These are phyloP conservation scores for Blastosporella zonata DNA, from an alignment of 1,284 basidiomycete species.

Conservation along the genomic window DNA sequence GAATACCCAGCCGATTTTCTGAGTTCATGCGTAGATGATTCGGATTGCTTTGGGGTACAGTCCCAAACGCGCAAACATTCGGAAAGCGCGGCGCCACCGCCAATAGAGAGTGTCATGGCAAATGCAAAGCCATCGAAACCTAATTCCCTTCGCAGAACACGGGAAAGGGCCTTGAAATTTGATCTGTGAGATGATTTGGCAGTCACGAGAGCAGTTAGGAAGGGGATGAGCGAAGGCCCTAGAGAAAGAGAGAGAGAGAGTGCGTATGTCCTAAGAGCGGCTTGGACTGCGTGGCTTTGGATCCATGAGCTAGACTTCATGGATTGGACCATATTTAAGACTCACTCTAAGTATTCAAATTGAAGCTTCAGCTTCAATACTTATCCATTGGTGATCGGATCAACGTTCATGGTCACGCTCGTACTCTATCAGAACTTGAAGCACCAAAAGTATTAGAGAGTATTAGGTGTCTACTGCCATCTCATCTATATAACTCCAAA, in stretches of 20 bases:
- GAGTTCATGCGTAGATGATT: not conserved
- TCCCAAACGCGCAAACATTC: slow-evolving; percentile 41
- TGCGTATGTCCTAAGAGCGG: slow-evolving; percentile 63
- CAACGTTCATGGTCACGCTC: not conserved
- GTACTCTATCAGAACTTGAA: not conserved
- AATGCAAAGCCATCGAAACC: slow-evolving; percentile 63
- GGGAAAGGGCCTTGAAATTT: slow-evolving; percentile 31
- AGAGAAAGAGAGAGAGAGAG: slow-evolving; percentile 66
- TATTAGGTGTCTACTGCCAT: slow-evolving; percentile 13
- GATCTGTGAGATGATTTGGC: slow-evolving; percentile 21
- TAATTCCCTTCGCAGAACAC: slow-evolving; percentile 52
- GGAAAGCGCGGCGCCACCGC: slow-evolving; percentile 55
- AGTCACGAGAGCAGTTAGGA: slow-evolving; percentile 36
- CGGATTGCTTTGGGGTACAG: not conserved
- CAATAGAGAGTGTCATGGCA: slow-evolving; percentile 59
- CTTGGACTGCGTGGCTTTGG: slow-evolving; percentile 49
- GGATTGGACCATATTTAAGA: not conserved
- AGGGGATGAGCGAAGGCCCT: slow-evolving; percentile 57
- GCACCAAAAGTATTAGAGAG: not conserved
- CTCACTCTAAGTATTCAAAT: too few relatives aligned
- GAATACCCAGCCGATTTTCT: slow-evolving; percentile 18
- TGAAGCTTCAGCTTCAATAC: too few relatives aligned
- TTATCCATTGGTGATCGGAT: too few relatives aligned
- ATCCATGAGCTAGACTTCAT: slow-evolving; percentile 17
- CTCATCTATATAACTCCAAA: slow-evolving; percentile 50